Evolutionary conservation across 1,139 yeast species (phyloP), one percentile per base, ranked within the genome.

Genomic region (Candida buenavistaensis): DNA sequence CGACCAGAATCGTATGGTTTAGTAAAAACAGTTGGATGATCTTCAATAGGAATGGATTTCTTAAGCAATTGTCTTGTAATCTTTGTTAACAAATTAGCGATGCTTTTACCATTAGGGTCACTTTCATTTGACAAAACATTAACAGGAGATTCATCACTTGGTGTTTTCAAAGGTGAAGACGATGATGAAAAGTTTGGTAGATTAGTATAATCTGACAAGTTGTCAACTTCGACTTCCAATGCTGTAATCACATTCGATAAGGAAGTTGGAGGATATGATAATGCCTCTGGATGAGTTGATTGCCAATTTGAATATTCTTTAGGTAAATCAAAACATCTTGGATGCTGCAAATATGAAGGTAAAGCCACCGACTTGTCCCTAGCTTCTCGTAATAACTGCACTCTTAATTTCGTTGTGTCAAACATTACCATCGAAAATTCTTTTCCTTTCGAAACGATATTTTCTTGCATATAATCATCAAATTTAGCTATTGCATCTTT

Each of bases 351-450:
- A 52, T 82, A 87, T 3, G 75, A 67, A 0, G 97, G 96, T 40
- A 90, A 68, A 3, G 68, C 75, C 37, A 85, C 78, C 10, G 78
- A 73, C 54, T 84, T 80, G 54, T 87, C 95, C 26, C 87, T 69
- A 7, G 95, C 88, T 54, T 87, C 95, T 32, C 95, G 71, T 5
- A 86, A 82, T 17, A 90, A 59, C 48, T 84, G 87, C 22, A 88
- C 90, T 43, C 90, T 71, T 32, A 90, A 61, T 46, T 81, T 82
- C 77, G 82, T 75, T 7, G 81, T 69, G 50, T 80, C 80, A 45
- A 78, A 67, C 1, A 89, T 72, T 28, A 88, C 82, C 50, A 89
- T 76, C 2, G 81, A 67, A 54, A 87, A 83, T 24, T 79, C 82
- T 33, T 62, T 58, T 5, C 71, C 68, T 28, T 68, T 61, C 17